These are phyloP conservation scores for Buddleja alternifolia DNA, from an alignment of 257 asterid species.

Conservation along the genomic window DNA sequence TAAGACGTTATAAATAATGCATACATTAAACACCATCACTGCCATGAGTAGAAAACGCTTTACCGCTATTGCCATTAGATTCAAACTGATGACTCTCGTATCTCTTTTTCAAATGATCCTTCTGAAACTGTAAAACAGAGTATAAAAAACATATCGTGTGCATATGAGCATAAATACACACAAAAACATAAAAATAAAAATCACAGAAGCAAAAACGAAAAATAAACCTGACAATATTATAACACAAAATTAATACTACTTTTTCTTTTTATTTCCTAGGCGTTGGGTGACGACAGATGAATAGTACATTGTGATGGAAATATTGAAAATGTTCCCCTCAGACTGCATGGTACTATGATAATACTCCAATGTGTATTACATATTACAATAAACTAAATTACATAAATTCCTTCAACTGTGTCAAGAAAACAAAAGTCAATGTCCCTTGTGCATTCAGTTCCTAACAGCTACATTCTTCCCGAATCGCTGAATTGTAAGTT, in stretches of 20 bases:
- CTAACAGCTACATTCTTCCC: background rate
- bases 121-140: slow-evolving; percentile 53
- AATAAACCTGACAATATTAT: too few species aligned
- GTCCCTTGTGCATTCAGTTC: slow-evolving; percentile 13
- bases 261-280: background rate
- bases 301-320: slow-evolving; percentile 11
- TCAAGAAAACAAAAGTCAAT: background rate
- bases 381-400: slow-evolving; percentile 10
- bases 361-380: background rate
- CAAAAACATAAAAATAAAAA: background rate
- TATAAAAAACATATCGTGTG: slow-evolving; percentile 17
- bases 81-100: slow-evolving; percentile 71
- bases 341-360: slow-evolving; percentile 19
- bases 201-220: too few species aligned
- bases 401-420: slow-evolving; percentile 11
- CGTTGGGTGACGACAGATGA: slow-evolving; percentile 5
- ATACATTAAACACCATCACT: slow-evolving; percentile 24
- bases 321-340: slow-evolving; percentile 4
- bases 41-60: slow-evolving; percentile 24
- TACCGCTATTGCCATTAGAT: slow-evolving; percentile 74
- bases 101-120: slow-evolving; percentile 68
- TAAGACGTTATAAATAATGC: slow-evolving; percentile 26
- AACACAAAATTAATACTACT: too few species aligned
- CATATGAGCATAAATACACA: slow-evolving; percentile 8
- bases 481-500: background rate